These are phyloP conservation scores for Phaffia rhodozyma DNA, from an alignment of 1,284 basidiomycete species.

Conservation along the genomic window DNA sequence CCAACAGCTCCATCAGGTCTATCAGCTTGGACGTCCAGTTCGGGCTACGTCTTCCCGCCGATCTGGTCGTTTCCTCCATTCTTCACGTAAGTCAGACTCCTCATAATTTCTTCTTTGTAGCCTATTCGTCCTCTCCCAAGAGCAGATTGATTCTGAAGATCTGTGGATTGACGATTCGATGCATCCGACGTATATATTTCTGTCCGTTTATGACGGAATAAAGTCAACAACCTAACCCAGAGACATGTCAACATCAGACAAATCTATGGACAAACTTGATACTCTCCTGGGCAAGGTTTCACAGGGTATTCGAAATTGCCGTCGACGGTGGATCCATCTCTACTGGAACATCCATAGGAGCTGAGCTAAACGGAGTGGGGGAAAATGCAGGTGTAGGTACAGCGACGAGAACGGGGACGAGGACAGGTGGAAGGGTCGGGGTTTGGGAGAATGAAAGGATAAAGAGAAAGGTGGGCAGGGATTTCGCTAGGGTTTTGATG, in stretches of 20 bases:
- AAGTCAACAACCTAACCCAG: slow-evolving; percentile 40
- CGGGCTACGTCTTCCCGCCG: slow-evolving; percentile 37
- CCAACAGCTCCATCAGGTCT: too few species aligned
- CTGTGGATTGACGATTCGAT: neutral
- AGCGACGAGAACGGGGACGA: too few species aligned
- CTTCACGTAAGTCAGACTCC: slow-evolving; percentile 36
- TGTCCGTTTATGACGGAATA: neutral
- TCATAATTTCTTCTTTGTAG: neutral
- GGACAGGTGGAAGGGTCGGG: too few species aligned
- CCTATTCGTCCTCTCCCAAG: neutral
- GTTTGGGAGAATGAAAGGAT: neutral
- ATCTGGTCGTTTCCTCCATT: slow-evolving; percentile 45
- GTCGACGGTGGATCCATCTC: slow-evolving; percentile 23
- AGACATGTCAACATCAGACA: slow-evolving; percentile 38
- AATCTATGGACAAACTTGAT: slow-evolving; percentile 39
- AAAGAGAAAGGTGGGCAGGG: neutral
- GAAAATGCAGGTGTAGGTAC: too few species aligned
- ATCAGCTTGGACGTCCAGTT: neutral
- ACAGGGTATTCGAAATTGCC: slow-evolving; percentile 36
- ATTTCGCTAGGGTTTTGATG: neutral
- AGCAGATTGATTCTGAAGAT: neutral
- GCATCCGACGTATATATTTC: neutral
- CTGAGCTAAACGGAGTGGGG: neutral
- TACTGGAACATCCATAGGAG: neutral
- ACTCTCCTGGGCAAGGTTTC: slow-evolving; percentile 34